Evolutionary conservation across 164 flowering plant species (phyloP).

Genomic region (Tetracentron sinense): DNA sequence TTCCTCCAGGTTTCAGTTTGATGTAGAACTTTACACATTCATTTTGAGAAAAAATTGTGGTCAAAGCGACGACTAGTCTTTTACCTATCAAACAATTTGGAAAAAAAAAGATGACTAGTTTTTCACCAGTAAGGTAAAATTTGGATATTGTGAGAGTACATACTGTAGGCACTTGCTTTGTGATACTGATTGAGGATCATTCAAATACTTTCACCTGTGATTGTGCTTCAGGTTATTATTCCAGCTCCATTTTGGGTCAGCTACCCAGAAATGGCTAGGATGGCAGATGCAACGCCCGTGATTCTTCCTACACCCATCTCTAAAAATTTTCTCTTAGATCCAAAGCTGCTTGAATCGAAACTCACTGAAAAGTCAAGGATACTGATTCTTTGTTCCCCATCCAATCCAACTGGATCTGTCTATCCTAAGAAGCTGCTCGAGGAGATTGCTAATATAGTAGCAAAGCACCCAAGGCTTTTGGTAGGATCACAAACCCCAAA

Average conservation of each 20-base stretch:
- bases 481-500: constrained; percentile 31
- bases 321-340: constrained; percentile 75
- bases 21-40: too few relatives aligned
- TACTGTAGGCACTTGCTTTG: too few relatives aligned
- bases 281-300: constrained; percentile 93
- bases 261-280: constrained; percentile 93
- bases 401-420: constrained; percentile 97
- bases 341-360: constrained; percentile 69
- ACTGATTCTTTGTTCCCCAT: constrained; percentile 87
- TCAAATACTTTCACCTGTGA: background rate
- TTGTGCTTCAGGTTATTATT: constrained; percentile 65
- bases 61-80: background rate
- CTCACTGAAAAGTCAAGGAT: constrained; percentile 83
- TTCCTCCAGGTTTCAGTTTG: background rate
- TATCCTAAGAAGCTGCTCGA: constrained; percentile 76
- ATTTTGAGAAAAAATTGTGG: too few relatives aligned
- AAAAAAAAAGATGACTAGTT: too few relatives aligned
- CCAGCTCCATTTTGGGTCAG: constrained; percentile 97
- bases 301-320: constrained; percentile 69
- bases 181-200: background rate
- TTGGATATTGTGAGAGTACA: background rate
- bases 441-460: constrained; percentile 78
- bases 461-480: constrained; percentile 87
- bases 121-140: background rate
- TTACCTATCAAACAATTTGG: too few relatives aligned